phyloP scores from a whole-genome alignment of 1,284 basidiomycete species.

The Earliella scabrosa region DNA sequence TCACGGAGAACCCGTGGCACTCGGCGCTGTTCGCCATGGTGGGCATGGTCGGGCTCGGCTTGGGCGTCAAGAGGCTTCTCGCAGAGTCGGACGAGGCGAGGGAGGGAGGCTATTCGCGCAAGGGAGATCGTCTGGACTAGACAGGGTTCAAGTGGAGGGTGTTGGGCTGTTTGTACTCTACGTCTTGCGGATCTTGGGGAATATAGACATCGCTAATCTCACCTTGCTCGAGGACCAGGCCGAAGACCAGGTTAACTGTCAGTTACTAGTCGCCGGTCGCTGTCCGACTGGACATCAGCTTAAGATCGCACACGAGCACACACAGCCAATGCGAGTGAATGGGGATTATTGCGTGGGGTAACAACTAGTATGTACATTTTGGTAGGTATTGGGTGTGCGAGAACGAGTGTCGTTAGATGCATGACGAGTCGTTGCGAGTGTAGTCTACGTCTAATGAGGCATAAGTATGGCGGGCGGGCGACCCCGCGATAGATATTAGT shows the following conservation, averaged over 20 bases:
- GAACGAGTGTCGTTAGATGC: conserved; percentile 1
- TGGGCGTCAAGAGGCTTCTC: conserved; percentile 15
- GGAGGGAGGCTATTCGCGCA: conserved; percentile 24
- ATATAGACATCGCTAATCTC: not conserved
- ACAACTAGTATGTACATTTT: conserved; percentile 13
- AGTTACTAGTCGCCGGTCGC: too few relatives aligned
- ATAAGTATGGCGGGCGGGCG: not conserved
- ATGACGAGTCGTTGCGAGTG: conserved; percentile 1
- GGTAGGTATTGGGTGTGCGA: not conserved
- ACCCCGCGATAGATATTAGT: conserved; percentile 5
- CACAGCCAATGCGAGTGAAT: not conserved
- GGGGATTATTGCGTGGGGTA: not conserved
- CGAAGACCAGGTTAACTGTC: too few relatives aligned
- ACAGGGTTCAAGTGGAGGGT: too few relatives aligned
- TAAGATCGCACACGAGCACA: too few relatives aligned
- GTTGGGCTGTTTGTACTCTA: conserved; percentile 6
- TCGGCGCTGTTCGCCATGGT: conserved; percentile 31
- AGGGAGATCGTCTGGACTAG: conserved; percentile 20
- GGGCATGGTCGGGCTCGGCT: conserved; percentile 15
- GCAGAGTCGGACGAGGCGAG: conserved; percentile 23
- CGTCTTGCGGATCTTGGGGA: not conserved
- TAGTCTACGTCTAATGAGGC: conserved; percentile 8
- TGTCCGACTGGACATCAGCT: too few relatives aligned
- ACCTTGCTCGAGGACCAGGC: too few relatives aligned
- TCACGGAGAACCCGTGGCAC: conserved; percentile 43